Base-by-base conservation (phyloP, 805 yeast species). In the Lipomyces chichibuensis region DNA sequence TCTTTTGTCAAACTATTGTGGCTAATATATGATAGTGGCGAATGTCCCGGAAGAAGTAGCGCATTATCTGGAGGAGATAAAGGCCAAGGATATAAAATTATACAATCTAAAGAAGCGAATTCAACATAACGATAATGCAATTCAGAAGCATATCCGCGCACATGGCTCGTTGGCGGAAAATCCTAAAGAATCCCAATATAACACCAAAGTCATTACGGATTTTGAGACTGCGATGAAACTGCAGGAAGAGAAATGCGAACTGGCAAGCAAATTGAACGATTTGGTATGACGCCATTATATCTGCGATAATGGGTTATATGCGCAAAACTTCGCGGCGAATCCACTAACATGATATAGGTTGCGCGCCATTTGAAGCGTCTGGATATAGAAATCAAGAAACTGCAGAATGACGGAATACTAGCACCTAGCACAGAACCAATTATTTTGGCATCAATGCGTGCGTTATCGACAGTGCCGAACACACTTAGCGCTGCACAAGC, bases 41-140 rank as follows among this genome's bases (percentile, higher is more conserved):
- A 94, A 93, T 73, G 83, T 95, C 56, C 97, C 97, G 29, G 87
- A 91, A 4, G 99, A 94, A 77, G 84, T 94, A 56, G 88, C 88
- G 63, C 91, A 90, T 74, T 79, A 92, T 49, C 79, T 94, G 59
- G 90, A 90, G 62, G 98, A 95, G 77, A 83, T 94, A 49, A 84
- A 88, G 61, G 84, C 82, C 51, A 85, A 88, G 67, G 98, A 94
- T 75, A 73, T 82, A 52, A 85, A 84, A 73, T 80, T 88, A 35
- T 84, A 85, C 73, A 96, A 90, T 64, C 82, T 85, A 7, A 83
- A 91, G 64, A 86, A 85, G 74, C 84, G 89, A 72, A 84, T 87
- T 69, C 87, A 84, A 72, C 87, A 86, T 65, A 84, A 88, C 71
- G 98, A 94, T 74, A 81, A 84, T n/a, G 91, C 88, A 69, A 79